These are phyloP conservation scores for Aspergillus fijiensis DNA, from an alignment of 2,329 filamentous ascomycete genomes.

Conservation along the genomic window DNA sequence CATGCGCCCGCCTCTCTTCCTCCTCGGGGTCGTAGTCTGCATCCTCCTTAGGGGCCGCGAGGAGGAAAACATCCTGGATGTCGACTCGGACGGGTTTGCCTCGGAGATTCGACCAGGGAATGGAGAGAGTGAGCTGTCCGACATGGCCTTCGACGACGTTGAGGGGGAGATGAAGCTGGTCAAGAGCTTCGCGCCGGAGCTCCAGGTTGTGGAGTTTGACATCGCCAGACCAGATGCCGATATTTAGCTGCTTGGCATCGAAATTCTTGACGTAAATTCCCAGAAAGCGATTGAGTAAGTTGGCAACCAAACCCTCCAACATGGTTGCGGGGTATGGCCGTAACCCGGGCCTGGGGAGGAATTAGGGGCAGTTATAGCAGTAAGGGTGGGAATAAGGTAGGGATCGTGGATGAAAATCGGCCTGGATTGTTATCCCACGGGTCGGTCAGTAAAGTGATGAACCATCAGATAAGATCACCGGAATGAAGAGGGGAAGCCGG, in stretches of 20 bases:
- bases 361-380: slow-evolving; percentile 4
- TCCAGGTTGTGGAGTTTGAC: slow-evolving; percentile 93
- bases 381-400: background rate
- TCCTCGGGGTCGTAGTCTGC: slow-evolving; percentile 90
- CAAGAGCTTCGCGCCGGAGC: slow-evolving; percentile 88
- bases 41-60: slow-evolving; percentile 94
- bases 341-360: slow-evolving; percentile 67
- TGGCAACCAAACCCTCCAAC: slow-evolving; percentile 95
- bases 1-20: slow-evolving; percentile 79
- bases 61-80: slow-evolving; percentile 93
- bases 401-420: slow-evolving; percentile 4
- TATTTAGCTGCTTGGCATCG: slow-evolving; percentile 94
- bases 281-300: slow-evolving; percentile 96
- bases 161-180: slow-evolving; percentile 92
- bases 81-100: slow-evolving; percentile 92
- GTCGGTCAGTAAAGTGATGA: slow-evolving; percentile 13
- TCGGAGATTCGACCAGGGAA: slow-evolving; percentile 95
- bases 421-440: slow-evolving; percentile 5
- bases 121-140: slow-evolving; percentile 84
- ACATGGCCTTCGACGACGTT: slow-evolving; percentile 96
- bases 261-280: slow-evolving; percentile 99
- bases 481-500: slow-evolving; percentile 5
- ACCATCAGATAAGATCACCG: background rate
- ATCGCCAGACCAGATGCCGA: slow-evolving; percentile 98
- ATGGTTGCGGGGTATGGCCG: slow-evolving; percentile 67